Base-by-base conservation (phyloP, 2,329 filamentous ascomycete genomes). In the Colletotrichum camelliae region DNA sequence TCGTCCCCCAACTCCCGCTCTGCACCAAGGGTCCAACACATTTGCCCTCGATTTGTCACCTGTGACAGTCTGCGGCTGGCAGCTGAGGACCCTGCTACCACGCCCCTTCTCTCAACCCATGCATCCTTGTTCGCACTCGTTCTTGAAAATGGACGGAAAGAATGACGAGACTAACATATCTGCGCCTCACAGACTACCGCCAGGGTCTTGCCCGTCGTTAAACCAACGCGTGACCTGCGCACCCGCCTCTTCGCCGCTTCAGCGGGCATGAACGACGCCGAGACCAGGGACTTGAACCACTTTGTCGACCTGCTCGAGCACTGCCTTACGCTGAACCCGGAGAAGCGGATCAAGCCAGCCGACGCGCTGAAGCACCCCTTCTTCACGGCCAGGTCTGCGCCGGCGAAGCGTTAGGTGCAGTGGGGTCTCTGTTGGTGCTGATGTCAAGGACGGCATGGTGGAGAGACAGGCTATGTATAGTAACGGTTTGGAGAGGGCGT, bases 351-450 rank as follows among this genome's bases (percentile, higher is more conserved):
- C 81, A 96, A 94, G 62, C 95, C 97, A 0, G 88, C 90, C 16
- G 96, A 98, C 81, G 97, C 97, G 65, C 87, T 98, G 80, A 93
- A 93, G 81, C 96, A 98, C 87, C 94, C 94, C 1, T 98, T 98
- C 85, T 95, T 98, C 80, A 87, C 86, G 31, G 86, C 89, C 29
- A 85, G 84, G 82, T 81, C 83, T 72, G 76, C 70, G 55, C 75
- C 72, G 37, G 66, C 73, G 37, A 79, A 75, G 75, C 79, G 79
- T 71, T 82, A 76, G 79, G 33, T 18, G 18, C 55, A 13, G 55
- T 58, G 12, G 60, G n/a, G 43, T 52, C 9, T 27, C 27, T 31
- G 15, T 29, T 24, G 61, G 16, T 39, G 70, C 24, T 29, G 39
- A 35, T 48, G 48, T 75, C 39, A 57, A 18, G 21, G 27, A 13